Evolutionary conservation across 2,329 filamentous ascomycete genomes (phyloP), one percentile per base, ranked within the genome.

Genomic region (Colletotrichum higginsianum): DNA sequence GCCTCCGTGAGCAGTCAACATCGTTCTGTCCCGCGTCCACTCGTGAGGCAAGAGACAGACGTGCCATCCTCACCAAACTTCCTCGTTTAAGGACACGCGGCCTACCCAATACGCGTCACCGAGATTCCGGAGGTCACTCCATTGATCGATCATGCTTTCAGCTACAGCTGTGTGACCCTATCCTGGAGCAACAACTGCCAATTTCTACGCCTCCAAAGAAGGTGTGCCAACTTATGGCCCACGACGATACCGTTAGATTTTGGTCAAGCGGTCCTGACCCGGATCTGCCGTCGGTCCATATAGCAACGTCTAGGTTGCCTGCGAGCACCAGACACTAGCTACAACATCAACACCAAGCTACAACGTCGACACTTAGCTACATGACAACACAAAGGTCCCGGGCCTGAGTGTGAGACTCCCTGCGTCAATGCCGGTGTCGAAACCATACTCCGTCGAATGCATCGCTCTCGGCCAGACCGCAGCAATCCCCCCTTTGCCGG

Each of bases 1-100:
- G 11, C 66, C 65, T 7, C 18, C 46, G 38, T 71, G 52, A 71
- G n/a, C 6, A n/a, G 21, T 13, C 18, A 40, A 57, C 21, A 6
- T 7, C n/a, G 15, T 8, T 6, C 11, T 26, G 58, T 23, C 21
- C 21, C 15, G 38, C 44, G 12, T 18, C 13, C 21, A 15, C n/a
- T 50, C 30, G 16, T 8, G 30, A 23, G 8, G 4, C 15, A 12
- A 15, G 46, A 18, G 35, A 42, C n/a, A n/a, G 21, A 23, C 21
- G 8, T 16, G 21, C 21, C 47, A 23, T 49, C 9, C 5, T 23
- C 47, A 23, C n/a, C 21, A 21, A 5, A 49, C 7, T 21, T 49
- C 47, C n/a, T 21, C 3, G 42, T 16, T 44, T 5, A 13, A 21
- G 47, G n/a, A 23, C 9, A 23, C 47, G 0, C 35, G 35, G 9